These are phyloP conservation scores for Phytophthora macrochlamydospora DNA, from an alignment of 352 stramenopile species.

Conservation along the genomic window DNA sequence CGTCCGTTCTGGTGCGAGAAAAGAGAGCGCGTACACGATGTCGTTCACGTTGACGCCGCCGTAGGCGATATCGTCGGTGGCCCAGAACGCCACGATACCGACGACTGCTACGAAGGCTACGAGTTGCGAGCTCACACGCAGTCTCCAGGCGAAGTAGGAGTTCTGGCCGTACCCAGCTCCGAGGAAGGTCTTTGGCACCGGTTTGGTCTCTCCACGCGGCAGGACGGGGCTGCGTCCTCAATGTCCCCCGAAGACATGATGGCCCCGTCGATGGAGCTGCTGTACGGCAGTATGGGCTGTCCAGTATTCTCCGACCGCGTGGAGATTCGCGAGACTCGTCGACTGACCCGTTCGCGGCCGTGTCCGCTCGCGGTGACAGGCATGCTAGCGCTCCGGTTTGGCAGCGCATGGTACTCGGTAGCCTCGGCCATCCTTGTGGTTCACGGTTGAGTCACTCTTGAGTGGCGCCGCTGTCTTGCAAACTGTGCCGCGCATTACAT, in stretches of 20 bases:
- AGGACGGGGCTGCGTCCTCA: slow-evolving; percentile 12
- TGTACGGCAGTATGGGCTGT: slow-evolving; percentile 23
- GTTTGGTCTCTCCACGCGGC: slow-evolving; percentile 40
- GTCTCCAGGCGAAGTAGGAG: slow-evolving; percentile 80
- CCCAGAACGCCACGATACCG: slow-evolving; percentile 61
- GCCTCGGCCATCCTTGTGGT: slow-evolving; percentile 22
- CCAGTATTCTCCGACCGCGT: slow-evolving; percentile 16
- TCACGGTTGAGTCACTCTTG: no score
- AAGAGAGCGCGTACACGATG: slow-evolving; percentile 45
- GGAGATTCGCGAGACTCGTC: slow-evolving; percentile 17
- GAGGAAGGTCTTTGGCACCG: slow-evolving; percentile 51
- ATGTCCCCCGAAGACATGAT: slow-evolving; percentile 26
- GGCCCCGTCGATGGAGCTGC: slow-evolving; percentile 20
- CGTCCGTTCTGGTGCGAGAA: slow-evolving; percentile 37
- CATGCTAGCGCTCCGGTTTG: slow-evolving; percentile 17
- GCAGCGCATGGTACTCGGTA: slow-evolving; percentile 38
- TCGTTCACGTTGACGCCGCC: slow-evolving; percentile 60
- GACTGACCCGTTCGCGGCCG: slow-evolving; percentile 28
- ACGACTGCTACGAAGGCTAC: slow-evolving; percentile 43
- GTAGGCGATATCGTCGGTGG: slow-evolving; percentile 32
- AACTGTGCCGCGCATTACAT: no score
- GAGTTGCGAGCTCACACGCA: slow-evolving; percentile 54
- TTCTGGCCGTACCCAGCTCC: slow-evolving; percentile 62
- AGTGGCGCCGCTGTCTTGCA: no score
- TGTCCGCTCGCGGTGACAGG: slow-evolving; percentile 18